Evolutionary conservation across 2,329 filamentous ascomycete species (phyloP), one percentile per base, ranked within the genome.

Genomic region (Dactylellina cionopaga): DNA sequence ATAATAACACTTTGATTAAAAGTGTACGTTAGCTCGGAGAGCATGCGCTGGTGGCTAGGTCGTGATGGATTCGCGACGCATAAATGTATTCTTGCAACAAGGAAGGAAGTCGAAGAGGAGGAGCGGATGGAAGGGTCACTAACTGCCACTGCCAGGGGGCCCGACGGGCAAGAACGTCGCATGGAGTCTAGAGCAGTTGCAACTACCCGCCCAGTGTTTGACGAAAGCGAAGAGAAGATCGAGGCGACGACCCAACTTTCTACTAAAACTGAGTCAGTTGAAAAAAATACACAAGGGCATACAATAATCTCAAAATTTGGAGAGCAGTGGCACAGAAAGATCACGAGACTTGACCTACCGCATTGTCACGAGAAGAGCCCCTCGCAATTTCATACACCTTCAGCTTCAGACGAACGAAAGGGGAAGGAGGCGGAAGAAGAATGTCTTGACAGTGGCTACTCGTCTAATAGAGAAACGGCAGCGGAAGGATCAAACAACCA

Each of bases 1-100:
- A 39, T 39, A 27, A 31, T 64, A 29, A 64, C 15, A 37, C 24
- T 10, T 39, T 11, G 6, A 7, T n/a, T 27, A 17, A 4, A 54
- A 69, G 92, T 96, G 0, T 96, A 96, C 77, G 92, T 97, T 54
- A 92, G 89, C 76, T 87, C 92, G 0, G 92, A 97, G 81, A 90
- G 88, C 68, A 96, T 97, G 92, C 85, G 92, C 4, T 98, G 94
- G 94, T 97, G 94, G 94, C 85, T 97, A 0, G 94, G 93, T 0
- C 83, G 89, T 2, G 92, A 95, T 76, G 92, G 92, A 76, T 97
- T 96, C 77, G 89, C 87, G 24, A 88, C 85, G 76, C 92, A 96
- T 77, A 92, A 91, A 79, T 97, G 93, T 78, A 96, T 97, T 55
- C 83, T 97, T 5, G 86, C 91, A 0, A 96, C 92, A 0, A 86